Conservation (phyloP, 2,329 filamentous ascomycete species). For the Pseudodiploospora longispora region DNA sequence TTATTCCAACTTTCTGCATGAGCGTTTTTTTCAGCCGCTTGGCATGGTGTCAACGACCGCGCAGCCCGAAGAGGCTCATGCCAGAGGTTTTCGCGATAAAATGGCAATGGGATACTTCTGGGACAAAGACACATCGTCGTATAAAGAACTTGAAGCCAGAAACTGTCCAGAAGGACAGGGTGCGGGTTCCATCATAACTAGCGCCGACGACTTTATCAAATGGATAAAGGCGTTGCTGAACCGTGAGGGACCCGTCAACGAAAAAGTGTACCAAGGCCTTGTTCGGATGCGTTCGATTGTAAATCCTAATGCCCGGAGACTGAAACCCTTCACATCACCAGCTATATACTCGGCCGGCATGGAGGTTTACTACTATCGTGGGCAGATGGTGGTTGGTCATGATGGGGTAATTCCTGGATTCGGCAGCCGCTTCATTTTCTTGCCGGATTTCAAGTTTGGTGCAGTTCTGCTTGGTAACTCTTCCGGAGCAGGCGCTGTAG, state of each 20-base stretch:
- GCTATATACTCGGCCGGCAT: constrained; percentile 15
- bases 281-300: constrained; percentile 11
- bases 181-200: constrained; percentile 20
- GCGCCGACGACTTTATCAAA: constrained; percentile 20
- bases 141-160: constrained; percentile 1
- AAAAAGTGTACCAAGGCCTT: constrained; percentile 16
- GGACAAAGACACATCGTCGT: constrained; percentile 7
- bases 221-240: constrained; percentile 21
- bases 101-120: constrained; percentile 14
- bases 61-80: constrained; percentile 10
- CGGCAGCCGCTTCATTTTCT: constrained; percentile 17
- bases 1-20: constrained; percentile 16
- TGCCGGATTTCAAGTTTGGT: constrained; percentile 18
- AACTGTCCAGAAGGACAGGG: constrained; percentile 20
- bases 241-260: constrained; percentile 14
- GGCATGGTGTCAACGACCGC: constrained; percentile 19
- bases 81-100: constrained; percentile 12
- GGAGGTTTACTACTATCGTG: constrained; percentile 15
- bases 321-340: constrained; percentile 7
- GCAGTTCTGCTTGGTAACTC: constrained; percentile 19
- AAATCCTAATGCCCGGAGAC: constrained; percentile 7
- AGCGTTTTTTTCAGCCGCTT: constrained; percentile 17
- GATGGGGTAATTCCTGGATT: constrained; percentile 18
- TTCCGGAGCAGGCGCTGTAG: constrained; percentile 8
- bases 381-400: constrained; percentile 16